Base-by-base conservation (phyloP, 148 eudicot genomes). In the Amaranthus palmeri region DNA sequence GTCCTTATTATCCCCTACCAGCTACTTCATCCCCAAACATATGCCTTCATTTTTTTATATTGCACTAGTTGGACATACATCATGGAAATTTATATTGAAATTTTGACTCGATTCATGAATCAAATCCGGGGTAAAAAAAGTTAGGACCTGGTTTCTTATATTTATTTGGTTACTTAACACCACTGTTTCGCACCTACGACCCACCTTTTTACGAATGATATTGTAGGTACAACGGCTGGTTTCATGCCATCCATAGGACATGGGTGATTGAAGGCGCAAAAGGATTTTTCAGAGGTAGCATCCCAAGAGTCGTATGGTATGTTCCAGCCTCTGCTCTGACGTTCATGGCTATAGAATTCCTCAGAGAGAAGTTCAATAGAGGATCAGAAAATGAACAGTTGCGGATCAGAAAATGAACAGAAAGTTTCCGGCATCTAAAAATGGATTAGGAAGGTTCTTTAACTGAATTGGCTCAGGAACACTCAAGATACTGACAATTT, bases 251-350 rank as follows among this genome's bases (percentile, higher is more conserved):
- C 51, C 85, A 66, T 7, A 82, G 85, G 74, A 89, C 86, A 51
- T 92, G 96, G 96, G 77, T 70, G 78, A 81, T 82, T 64, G 97
- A 90, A 83, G 97, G 97, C 36, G 6, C 71, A 0, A 80, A 65
- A 63, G 97, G 97, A 48, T 78, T 90, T 81, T 88, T 92, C 77
- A 70, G 87, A 79, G 97, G 97, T 57, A 88, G 97, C 78, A 53
- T 92, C 74, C 96, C 96, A 12, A 90, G 96, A 72, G 83, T 90
- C 9, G 77, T 83, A 68, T 92, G 97, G 97, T 92, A 90, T 64
- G 74, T 92, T 57, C 97, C 97, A 10, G 97, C 96, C 10, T 92
- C 97, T 51, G 93, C 97, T 76, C 88, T 90, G 61, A 90, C 93
- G 6, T 90, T 92, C 88, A 92, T 90, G 97, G 88, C 88, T 54